These are phyloP conservation scores for Caloboletus firmus DNA, from an alignment of 1,284 basidiomycete species.

Conservation along the genomic window DNA sequence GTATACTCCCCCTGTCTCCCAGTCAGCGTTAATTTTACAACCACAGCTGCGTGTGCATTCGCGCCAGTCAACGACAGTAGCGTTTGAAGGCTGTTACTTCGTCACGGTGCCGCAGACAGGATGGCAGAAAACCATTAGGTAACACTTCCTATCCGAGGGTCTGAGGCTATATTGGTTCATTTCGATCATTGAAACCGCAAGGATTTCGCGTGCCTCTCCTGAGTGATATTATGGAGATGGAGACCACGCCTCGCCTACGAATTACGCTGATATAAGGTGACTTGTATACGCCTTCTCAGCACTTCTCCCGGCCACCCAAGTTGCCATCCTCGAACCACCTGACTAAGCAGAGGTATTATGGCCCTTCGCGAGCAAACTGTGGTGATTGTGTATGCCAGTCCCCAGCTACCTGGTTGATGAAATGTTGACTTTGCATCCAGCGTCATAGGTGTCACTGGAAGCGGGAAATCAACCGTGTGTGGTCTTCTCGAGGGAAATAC, in stretches of 20 bases:
- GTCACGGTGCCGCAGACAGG: slow-evolving; percentile 5
- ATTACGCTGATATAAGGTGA: slow-evolving; percentile 23
- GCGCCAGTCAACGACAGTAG: neutral
- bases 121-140: neutral
- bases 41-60: neutral
- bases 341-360: slow-evolving; percentile 14
- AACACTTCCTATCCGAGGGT: neutral
- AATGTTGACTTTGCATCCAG: slow-evolving; percentile 22
- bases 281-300: neutral
- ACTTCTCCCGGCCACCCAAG: slow-evolving; percentile 2
- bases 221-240: slow-evolving; percentile 2
- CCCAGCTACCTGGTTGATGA: neutral
- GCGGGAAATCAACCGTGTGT: slow-evolving; percentile 43
- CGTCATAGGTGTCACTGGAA: slow-evolving; percentile 43
- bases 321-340: neutral
- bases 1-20: neutral
- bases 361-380: slow-evolving; percentile 10
- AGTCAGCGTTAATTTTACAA: neutral
- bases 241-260: slow-evolving; percentile 7
- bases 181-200: slow-evolving; percentile 17
- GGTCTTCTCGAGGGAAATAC: neutral
- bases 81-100: neutral
- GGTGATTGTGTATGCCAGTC: slow-evolving; percentile 26
- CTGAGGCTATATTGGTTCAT: slow-evolving; percentile 25
- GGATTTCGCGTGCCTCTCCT: slow-evolving; percentile 20